Base-by-base conservation (phyloP, 495 filamentous ascomycete genomes). In the Recurvomyces mirabilis region DNA sequence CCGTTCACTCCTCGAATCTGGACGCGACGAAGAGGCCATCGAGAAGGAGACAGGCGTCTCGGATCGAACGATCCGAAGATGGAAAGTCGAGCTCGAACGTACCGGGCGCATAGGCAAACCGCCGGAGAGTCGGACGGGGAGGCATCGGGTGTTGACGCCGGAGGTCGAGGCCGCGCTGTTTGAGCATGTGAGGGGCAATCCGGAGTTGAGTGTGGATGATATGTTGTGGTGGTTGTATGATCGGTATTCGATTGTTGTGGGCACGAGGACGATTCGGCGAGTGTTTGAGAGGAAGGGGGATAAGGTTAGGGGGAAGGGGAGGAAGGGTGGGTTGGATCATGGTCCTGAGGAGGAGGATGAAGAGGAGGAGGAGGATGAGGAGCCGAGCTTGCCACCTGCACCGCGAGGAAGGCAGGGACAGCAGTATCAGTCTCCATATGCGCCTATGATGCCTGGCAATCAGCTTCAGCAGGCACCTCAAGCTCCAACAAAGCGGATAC, bases 201-300 rank as follows among this genome's bases (percentile, higher is more conserved):
- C 43, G 33, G 46, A 54, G 21, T 29, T 49, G 34, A 44, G 39
- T 1, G 46, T 54, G 13, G 51, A 54, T 22, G 51, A 54, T 19
- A 54, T 54, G 40, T 40, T 54, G 19, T 54, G 51, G 51, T 54
- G 51, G 51, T 40, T 54, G 4, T 49, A 54, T 38, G 51, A 54
- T 14, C 42, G 21, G 1, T 46, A 54, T 30, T 21, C 49, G 46
- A 44, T 54, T 25, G 51, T 54, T 19, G 51, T 54, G 29, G 51
- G 51, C 37, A 49, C 51, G 18, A 32, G 51, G 3, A 54, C 51
- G 3, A 49, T 54, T 24, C 45, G 51, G 1, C 31, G 51, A 3
- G 46, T 49, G 5, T 49, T 54, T 29, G 51, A 49, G 36, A 39
- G 51, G 3, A 49, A 44, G 25, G 51, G 51, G 29, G 41, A 45